A percentile compares a stretch with the other conserved stretches of the same genome.
Conservation (phyloP, 2,329 filamentous ascomycete species). For the Blumeria graminis region DNA sequence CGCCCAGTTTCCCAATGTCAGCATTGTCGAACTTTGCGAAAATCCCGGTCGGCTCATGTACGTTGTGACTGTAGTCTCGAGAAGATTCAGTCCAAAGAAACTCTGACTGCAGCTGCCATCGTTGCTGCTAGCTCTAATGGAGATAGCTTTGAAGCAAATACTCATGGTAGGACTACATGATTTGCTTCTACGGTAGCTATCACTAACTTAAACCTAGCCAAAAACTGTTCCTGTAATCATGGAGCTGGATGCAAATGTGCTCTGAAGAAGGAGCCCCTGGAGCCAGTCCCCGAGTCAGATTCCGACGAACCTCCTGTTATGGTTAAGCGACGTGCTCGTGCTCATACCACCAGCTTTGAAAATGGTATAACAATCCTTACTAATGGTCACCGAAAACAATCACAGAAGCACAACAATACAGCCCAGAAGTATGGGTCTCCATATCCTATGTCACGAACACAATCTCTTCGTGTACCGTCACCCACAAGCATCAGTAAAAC, state of each 20-base stretch:
- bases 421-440: slow-evolving; percentile 34
- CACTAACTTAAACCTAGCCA: slow-evolving; percentile 19
- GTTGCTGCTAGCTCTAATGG: too few relatives aligned
- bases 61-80: slow-evolving; percentile 91
- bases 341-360: slow-evolving; percentile 38
- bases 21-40: slow-evolving; percentile 88
- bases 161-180: slow-evolving; percentile 16
- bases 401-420: slow-evolving; percentile 33
- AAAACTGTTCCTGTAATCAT: slow-evolving; percentile 47
- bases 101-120: slow-evolving; percentile 3
- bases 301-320: slow-evolving; percentile 27
- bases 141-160: slow-evolving; percentile 21
- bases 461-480: slow-evolving; percentile 27
- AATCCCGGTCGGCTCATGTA: slow-evolving; percentile 80
- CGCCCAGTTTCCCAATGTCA: slow-evolving; percentile 93
- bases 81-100: slow-evolving; percentile 42
- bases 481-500: slow-evolving; percentile 22
- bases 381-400: slow-evolving; percentile 38
- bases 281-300: slow-evolving; percentile 39
- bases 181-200: not conserved
- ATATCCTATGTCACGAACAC: slow-evolving; percentile 33
- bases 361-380: slow-evolving; percentile 32
- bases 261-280: slow-evolving; percentile 37
- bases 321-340: slow-evolving; percentile 26
- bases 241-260: slow-evolving; percentile 41